A percentile compares a stretch with the other conserved stretches of the same genome.
phyloP scores from a whole-genome alignment of 2,329 filamentous ascomycete species.

The Blastomyces silverae region DNA sequence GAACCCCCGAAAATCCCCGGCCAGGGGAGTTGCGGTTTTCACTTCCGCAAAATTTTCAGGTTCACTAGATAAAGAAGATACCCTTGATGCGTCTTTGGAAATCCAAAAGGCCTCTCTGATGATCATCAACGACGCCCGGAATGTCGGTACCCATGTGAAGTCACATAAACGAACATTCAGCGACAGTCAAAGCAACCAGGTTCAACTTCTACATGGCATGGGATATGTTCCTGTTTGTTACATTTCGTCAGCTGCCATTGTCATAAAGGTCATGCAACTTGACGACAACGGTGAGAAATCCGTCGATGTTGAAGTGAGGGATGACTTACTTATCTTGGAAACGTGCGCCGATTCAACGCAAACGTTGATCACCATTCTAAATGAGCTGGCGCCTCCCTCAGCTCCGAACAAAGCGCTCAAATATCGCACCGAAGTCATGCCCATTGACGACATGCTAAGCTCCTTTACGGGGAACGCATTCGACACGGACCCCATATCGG shows the following conservation, averaged over 20 bases:
- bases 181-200: constrained; percentile 38
- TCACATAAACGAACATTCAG: constrained; percentile 26
- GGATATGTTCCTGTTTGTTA: constrained; percentile 85
- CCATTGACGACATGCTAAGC: constrained; percentile 78
- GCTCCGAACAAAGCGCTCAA: constrained; percentile 76
- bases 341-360: constrained; percentile 96
- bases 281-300: constrained; percentile 55
- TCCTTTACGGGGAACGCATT: constrained; percentile 87
- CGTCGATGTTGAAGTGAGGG: constrained; percentile 72
- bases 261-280: constrained; percentile 54
- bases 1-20: constrained; percentile 67
- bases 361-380: constrained; percentile 72
- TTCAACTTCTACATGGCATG: constrained; percentile 48
- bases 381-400: constrained; percentile 73
- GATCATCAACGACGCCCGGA: constrained; percentile 66
- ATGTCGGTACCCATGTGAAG: constrained; percentile 37
- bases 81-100: constrained; percentile 58
- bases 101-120: constrained; percentile 76
- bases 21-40: constrained; percentile 72
- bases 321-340: constrained; percentile 83
- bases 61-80: constrained; percentile 57
- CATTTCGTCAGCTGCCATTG: constrained; percentile 70
- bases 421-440: constrained; percentile 79
- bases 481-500: constrained; percentile 32
- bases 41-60: constrained; percentile 69